Evolutionary conservation across 2,329 filamentous ascomycete genomes (phyloP), one percentile per base, ranked within the genome.

Genomic region (Scorias spongiosa): DNA sequence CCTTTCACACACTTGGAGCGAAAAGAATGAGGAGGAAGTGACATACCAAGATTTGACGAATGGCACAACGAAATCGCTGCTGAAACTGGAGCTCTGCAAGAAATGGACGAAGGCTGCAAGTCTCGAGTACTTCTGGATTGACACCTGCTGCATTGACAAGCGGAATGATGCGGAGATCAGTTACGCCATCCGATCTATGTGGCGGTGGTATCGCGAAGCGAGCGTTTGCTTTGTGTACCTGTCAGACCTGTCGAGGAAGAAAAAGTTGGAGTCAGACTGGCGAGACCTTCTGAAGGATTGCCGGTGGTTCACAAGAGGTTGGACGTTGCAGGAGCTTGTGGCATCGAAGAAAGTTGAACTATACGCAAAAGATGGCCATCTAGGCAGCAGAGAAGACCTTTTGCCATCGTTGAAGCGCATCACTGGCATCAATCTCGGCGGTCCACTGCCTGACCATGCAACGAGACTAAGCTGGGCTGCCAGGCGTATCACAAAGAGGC

Each of bases 1-100:
- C 40, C 56, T 63, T 10, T 63, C 58, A 15, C 60, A 63, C 47
- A 55, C 51, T 43, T 62, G 58, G 59, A 41, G 46, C 37, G 48
- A 49, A 5, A 49, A 55, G 18, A 42, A 47, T 17, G 41, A 50
- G 1, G 58, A 51, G 2, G 60, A 63, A 46, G 54, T 61, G 8
- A 44, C 52, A 0, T 54, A 57, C 39, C 39, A 50, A 17, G 55
- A 61, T 30, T 51, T 57, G 3, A 11, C 28, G n/a, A 37, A 44
- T 14, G 43, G 44, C 10, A 42, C 28, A 6, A 39, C 9, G n/a
- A 32, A 32, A 34, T 12, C 41, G 40, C 51, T 51, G 45, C 17
- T 38, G 9, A 56, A 56, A 40, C 49, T 56, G 41, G 42, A 48
- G n/a, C 39, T 45, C 17, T 41, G 47, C 5, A 52, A 50, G 30